Conservation (phyloP, 176 grass and related monocot genomes). For the Oryza australiensis region DNA sequence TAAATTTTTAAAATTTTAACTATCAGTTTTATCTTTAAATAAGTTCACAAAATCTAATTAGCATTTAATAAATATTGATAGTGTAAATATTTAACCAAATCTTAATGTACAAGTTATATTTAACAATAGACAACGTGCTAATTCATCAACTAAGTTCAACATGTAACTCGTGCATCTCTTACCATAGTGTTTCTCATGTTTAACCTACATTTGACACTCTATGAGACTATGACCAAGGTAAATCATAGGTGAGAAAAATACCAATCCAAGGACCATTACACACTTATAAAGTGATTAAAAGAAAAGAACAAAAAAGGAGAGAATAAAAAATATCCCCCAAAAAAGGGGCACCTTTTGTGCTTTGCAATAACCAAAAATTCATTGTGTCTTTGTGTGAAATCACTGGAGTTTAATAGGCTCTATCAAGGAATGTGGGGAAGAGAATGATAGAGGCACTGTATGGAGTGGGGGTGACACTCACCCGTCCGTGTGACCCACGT, state of each 20-base stretch:
- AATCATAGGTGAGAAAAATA: neutral
- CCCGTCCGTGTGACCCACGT: conserved; percentile 45
- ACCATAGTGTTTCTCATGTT: neutral
- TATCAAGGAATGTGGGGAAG: conserved; percentile 9
- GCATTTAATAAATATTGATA: too few relatives aligned
- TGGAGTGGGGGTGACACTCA: conserved; percentile 33
- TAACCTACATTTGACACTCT: neutral
- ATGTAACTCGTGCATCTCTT: too few relatives aligned
- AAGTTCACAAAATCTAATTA: too few relatives aligned
- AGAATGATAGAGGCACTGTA: conserved; percentile 33
- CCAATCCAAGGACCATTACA: neutral
- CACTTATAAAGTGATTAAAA: neutral
- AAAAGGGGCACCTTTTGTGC: neutral
- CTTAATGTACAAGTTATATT: too few relatives aligned
- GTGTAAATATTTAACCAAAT: too few relatives aligned
- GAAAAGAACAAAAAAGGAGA: neutral
- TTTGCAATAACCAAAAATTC: neutral
- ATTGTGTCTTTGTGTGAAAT: neutral
- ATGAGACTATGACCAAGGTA: neutral
- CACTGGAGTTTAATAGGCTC: neutral
- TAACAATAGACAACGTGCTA: too few relatives aligned
- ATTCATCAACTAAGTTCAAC: too few relatives aligned
- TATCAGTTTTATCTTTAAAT: too few relatives aligned
- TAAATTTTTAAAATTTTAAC: too few relatives aligned
- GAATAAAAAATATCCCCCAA: neutral